Percentiles rank a stretch among this genome's conserved stretches.
These are phyloP conservation scores for Gossypium gossypioides DNA, from an alignment of 441 rosid species.

Conservation along the genomic window DNA sequence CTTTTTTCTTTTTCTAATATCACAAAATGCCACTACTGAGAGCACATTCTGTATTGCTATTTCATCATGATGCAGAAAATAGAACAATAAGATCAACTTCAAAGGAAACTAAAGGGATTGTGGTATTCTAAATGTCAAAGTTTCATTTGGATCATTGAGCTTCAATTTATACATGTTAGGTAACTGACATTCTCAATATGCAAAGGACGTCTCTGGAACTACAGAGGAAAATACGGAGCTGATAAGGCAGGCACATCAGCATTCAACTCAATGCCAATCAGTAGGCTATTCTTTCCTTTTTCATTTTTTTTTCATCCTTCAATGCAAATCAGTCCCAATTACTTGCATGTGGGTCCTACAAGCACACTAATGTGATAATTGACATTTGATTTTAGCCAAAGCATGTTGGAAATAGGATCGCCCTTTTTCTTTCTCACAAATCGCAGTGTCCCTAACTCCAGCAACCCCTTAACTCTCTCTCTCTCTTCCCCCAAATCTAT, in stretches of 20 bases:
- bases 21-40: background rate
- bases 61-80: background rate
- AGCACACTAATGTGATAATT: background rate
- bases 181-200: background rate
- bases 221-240: background rate
- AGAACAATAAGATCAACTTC: background rate
- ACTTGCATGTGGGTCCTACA: background rate
- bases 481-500: background rate
- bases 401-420: background rate
- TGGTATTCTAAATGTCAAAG: background rate
- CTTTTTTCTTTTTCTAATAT: too few species aligned
- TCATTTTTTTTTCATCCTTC: background rate
- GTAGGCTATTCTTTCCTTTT: background rate
- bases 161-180: background rate
- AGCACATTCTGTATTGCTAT: background rate
- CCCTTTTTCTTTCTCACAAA: background rate
- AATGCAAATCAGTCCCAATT: background rate
- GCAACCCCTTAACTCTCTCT: background rate
- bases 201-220: background rate
- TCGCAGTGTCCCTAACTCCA: background rate
- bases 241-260: background rate
- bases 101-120: background rate
- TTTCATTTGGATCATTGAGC: background rate
- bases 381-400: background rate
- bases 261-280: background rate